Base-by-base conservation (phyloP, 176 grass and related monocot species). In the Echinochloa phyllopogon region DNA sequence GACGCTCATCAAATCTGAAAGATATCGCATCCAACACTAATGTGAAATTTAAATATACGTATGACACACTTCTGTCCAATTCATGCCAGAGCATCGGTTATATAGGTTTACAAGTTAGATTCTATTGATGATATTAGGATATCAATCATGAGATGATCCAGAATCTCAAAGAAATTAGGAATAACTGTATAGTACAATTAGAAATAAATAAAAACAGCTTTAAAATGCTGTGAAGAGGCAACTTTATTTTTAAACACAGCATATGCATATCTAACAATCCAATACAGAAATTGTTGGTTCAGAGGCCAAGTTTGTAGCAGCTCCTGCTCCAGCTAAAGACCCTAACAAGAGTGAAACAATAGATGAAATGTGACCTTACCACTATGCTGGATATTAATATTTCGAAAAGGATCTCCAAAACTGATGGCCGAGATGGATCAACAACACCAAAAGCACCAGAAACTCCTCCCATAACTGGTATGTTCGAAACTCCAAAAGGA, bases 381-480 rank as follows among this genome's bases (percentile, higher is more conserved):
- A 65, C 63, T 81, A 67, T 74, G 85, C 59, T 86, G 86, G 65
- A 89, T 6, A 55, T 64, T 80, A 14, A 39, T 71, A 50, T 48
- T 61, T 24, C 69, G 69, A 38, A 15, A 74, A 83, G 69, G 69
- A 73, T 83, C 80, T 48, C 52, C 80, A 16, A 62, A 70, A 84
- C 67, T 75, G 79, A 74, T 90, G 88, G 14, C 39, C 57, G 85
- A 83, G 78, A 86, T 87, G 83, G 85, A 84, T 92, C 89, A 74
- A 88, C 81, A 74, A 76, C 76, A 87, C 85, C 49, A 85, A 95
- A 89, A 65, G 85, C 55, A 85, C 89, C 84, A 85, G 86, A 91
- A 76, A 90, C 67, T 87, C 93, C 93, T 74, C 79, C 80, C 21
- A 90, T 23, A 74, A 87, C 65, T 76, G 93, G 96, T 68, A 90